phyloP scores from a whole-genome alignment of 2,329 filamentous ascomycete genomes.

The Talaromyces islandicus region DNA sequence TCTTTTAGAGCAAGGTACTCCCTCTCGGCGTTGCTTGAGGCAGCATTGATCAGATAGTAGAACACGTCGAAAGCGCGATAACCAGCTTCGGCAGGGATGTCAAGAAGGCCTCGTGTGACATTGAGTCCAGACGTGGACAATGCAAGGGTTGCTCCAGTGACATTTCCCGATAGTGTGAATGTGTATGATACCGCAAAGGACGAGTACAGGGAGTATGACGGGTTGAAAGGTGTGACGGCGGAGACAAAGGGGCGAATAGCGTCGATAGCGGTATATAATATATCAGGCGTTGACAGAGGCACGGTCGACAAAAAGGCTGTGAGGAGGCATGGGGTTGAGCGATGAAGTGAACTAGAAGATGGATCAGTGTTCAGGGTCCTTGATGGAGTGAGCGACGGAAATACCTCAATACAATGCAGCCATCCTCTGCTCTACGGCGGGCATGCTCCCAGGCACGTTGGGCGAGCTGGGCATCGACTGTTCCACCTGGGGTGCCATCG shows the following conservation, averaged over 20 bases:
- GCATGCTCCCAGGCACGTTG: conserved; percentile 93
- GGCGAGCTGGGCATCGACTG: conserved; percentile 72
- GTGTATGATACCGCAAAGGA: conserved; percentile 77
- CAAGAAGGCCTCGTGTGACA: conserved; percentile 70
- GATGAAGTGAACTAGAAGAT: conserved; percentile 68
- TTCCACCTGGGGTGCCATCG: conserved; percentile 66
- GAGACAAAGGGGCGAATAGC: conserved; percentile 80
- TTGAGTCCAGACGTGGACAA: conserved; percentile 86
- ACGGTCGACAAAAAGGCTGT: conserved; percentile 74
- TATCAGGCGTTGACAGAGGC: conserved; percentile 69
- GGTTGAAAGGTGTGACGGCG: conserved; percentile 82
- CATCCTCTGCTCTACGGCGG: conserved; percentile 86
- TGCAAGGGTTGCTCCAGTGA: conserved; percentile 69
- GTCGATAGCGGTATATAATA: conserved; percentile 71
- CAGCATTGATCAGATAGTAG: conserved; percentile 91
- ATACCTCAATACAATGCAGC: conserved; percentile 83
- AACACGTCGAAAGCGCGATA: conserved; percentile 96
- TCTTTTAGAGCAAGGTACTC: conserved; percentile 80
- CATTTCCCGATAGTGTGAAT: conserved; percentile 70
- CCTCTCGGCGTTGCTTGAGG: conserved; percentile 78
- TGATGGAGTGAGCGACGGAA: conserved; percentile 22
- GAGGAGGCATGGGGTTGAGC: conserved; percentile 78
- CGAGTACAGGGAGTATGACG: conserved; percentile 73
- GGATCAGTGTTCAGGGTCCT: background rate
- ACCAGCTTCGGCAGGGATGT: conserved; percentile 71